These are phyloP conservation scores for Trichophyton benhamiae DNA, from an alignment of 2,329 filamentous ascomycete genomes.

Conservation along the genomic window DNA sequence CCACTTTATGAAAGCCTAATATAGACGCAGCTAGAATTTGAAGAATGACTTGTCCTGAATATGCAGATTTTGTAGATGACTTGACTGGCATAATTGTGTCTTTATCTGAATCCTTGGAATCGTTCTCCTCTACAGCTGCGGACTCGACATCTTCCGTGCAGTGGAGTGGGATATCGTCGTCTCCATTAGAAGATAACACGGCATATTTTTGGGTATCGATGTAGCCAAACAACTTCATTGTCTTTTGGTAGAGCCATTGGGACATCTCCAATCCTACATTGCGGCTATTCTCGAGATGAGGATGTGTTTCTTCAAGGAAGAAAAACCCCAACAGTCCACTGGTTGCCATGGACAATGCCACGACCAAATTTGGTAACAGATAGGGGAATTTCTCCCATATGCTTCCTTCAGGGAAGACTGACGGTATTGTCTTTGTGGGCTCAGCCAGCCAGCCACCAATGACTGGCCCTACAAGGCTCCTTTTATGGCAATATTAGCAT, in stretches of 20 bases:
- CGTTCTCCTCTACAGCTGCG: background rate
- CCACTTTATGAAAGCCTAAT: conserved; percentile 9
- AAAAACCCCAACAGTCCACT: conserved; percentile 6
- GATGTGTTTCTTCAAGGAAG: conserved; percentile 9
- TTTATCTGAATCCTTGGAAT: background rate
- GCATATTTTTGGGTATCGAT: background rate
- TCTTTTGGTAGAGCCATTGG: background rate
- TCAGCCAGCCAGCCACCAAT: conserved; percentile 9
- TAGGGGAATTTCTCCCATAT: conserved; percentile 10
- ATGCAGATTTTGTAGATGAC: background rate
- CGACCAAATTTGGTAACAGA: conserved; percentile 8
- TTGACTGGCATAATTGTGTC: background rate
- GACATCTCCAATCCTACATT: background rate
- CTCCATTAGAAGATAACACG: background rate
- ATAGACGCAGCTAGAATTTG: conserved; percentile 8
- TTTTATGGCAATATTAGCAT: background rate
- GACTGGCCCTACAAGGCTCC: conserved; percentile 7
- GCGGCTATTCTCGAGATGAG: background rate
- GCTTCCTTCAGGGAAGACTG: background rate
- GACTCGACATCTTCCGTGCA: background rate
- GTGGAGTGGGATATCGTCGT: background rate
- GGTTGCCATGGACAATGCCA: background rate
- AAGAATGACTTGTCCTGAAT: conserved; percentile 6
- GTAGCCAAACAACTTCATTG: background rate
- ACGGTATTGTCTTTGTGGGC: conserved; percentile 6